Evolutionary conservation across 345 rosid species (phyloP).

Genomic region (Noccaea bulbosa): DNA sequence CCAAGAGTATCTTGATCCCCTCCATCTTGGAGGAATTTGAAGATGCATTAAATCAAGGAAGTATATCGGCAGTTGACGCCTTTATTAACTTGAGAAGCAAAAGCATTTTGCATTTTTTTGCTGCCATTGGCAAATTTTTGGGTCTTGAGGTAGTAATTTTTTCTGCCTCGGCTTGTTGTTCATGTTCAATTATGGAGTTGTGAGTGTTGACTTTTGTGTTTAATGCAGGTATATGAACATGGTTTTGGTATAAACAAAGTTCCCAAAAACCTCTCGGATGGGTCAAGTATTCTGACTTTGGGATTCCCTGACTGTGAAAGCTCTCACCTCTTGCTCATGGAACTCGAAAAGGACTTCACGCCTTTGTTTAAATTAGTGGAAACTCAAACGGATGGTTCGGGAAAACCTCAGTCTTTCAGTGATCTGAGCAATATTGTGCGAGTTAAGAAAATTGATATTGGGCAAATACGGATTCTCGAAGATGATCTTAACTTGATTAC

Average conservation of each 20-base stretch:
- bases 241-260: conserved; percentile 71
- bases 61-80: conserved; percentile 72
- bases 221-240: conserved; percentile 80
- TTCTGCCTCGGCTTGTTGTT: conserved; percentile 9
- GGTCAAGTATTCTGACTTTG: conserved; percentile 67
- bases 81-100: conserved; percentile 84
- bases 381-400: conserved; percentile 58
- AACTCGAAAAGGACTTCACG: conserved; percentile 90
- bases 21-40: conserved; percentile 71
- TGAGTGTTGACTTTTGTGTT: conserved; percentile 15
- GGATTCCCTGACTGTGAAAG: conserved; percentile 91
- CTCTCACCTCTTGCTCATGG: conserved; percentile 83
- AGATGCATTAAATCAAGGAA: conserved; percentile 94
- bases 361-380: conserved; percentile 83
- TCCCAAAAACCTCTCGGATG: conserved; percentile 67
- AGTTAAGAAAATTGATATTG: conserved; percentile 71
- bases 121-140: conserved; percentile 86
- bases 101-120: conserved; percentile 84
- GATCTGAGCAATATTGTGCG: conserved; percentile 67
- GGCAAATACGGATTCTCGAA: conserved; percentile 82
- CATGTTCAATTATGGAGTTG: conserved; percentile 13
- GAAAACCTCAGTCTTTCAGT: conserved; percentile 54
- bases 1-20: conserved; percentile 65
- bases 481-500: conserved; percentile 79
- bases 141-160: conserved; percentile 79